A percentile compares a stretch with the other conserved stretches of the same genome.
Evolutionary conservation across 2,329 filamentous ascomycete genomes (phyloP).

Genomic region (Rasamsonia emersonii): DNA sequence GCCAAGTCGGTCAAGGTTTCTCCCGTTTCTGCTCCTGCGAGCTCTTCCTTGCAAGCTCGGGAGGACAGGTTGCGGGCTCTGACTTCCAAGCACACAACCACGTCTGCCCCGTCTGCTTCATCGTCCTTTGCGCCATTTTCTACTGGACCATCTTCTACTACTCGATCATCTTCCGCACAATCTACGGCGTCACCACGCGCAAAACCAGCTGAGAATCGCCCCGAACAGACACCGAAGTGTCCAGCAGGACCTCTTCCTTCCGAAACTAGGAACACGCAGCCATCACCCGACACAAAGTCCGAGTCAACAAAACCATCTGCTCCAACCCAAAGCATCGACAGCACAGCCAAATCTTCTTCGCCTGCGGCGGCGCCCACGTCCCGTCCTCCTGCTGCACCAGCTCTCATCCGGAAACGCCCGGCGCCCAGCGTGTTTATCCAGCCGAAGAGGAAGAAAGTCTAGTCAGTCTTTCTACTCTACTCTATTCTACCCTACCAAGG

Average conservation of each 20-base stretch:
- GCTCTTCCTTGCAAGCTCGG: too few species aligned
- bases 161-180: background rate
- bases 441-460: constrained; percentile 11
- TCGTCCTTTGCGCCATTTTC: background rate
- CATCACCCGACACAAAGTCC: too few species aligned
- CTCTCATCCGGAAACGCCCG: constrained; percentile 21
- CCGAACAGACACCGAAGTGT: background rate
- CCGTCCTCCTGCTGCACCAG: constrained; percentile 13
- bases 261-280: background rate
- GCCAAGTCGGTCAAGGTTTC: too few species aligned
- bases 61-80: too few species aligned
- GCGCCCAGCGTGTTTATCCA: constrained; percentile 18
- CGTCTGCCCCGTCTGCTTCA: background rate
- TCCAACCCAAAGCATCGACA: background rate
- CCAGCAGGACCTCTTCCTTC: background rate
- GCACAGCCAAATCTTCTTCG: background rate
- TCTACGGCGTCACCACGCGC: background rate
- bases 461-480: background rate
- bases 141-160: background rate
- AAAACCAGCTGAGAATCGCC: background rate
- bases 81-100: too few species aligned
- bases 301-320: background rate
- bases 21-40: too few species aligned
- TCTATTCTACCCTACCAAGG: background rate
- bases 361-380: background rate